Evolutionary conservation across 768 basidiomycete genomes (phyloP), one percentile per base, ranked within the genome.

Genomic region (Lyophyllum decastes): DNA sequence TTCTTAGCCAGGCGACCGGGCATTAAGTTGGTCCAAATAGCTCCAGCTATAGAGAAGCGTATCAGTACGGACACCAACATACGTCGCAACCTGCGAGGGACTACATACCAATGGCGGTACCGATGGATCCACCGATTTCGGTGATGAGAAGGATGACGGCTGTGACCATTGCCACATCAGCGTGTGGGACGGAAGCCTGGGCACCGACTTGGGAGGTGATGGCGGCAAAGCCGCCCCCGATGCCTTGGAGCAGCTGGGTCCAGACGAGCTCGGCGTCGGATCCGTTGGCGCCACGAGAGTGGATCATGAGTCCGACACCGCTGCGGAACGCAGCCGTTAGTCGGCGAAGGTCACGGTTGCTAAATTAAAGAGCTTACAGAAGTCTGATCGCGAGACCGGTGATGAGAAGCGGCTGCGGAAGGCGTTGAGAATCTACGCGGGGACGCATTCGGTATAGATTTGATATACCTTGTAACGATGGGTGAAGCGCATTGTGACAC

Each of bases 191-290:
- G 11, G 82, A 74, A 2, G 86, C 88, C 65, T 90, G 88, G 2
- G 87, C 82, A 27, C 79, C 82, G 35, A 87, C 84, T 65, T 84
- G 84, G 1, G 78, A 69, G 4, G 82, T 67, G 41, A 84, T 73
- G 8, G 81, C 80, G 2, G 88, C 87, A 55, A 91, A 78, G 16
- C 89, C 90, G 14, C 90, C 90, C 17, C 90, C 90, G 9, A 86
- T 72, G 47, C 89, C 90, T 71, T 90, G 89, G 16, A 92, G 75
- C 49, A 90, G 70, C 62, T 92, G 90, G 21, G 81, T 83, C 71
- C 82, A 76, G 4, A 90, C 84, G 26, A 90, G 76, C 60, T 83
- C 82, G 1, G 76, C 77, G 33, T 79, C 76, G 30, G 77, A 81
- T 0, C 76, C 82, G 34, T 82, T 73, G 2, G 86, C 82, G 14